Evolutionary conservation across 768 basidiomycete genomes (phyloP).

Genomic region (Coprinopsis sp.): DNA sequence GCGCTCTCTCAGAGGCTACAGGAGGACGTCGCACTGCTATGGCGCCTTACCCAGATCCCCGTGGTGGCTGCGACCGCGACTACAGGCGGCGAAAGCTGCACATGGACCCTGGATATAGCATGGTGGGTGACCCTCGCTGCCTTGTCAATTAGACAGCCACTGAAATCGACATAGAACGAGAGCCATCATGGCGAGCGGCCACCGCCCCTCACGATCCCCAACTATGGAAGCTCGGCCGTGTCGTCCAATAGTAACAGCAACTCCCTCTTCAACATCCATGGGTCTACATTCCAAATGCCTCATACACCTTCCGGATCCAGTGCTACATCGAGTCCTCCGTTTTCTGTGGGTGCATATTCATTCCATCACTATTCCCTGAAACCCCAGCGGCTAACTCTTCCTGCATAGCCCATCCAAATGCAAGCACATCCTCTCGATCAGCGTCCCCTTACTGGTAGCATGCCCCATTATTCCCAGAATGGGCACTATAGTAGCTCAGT

Average conservation of each 20-base stretch:
- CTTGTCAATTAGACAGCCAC: neutral
- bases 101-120: slow-evolving; percentile 45
- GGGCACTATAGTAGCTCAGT: slow-evolving; percentile 46
- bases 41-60: slow-evolving; percentile 44
- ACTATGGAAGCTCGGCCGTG: slow-evolving; percentile 42
- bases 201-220: slow-evolving; percentile 62
- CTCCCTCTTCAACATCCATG: slow-evolving; percentile 50
- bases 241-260: slow-evolving; percentile 36
- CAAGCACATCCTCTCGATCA: slow-evolving; percentile 51
- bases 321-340: slow-evolving; percentile 72
- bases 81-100: slow-evolving; percentile 52
- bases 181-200: slow-evolving; percentile 31
- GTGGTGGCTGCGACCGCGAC: slow-evolving; percentile 51
- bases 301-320: slow-evolving; percentile 71
- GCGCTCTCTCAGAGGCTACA: slow-evolving; percentile 50
- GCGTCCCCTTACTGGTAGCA: slow-evolving; percentile 37
- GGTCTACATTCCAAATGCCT: slow-evolving; percentile 59
- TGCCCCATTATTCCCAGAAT: slow-evolving; percentile 40
- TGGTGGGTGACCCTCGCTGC: slow-evolving; percentile 40
- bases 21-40: slow-evolving; percentile 47
- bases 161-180: slow-evolving; percentile 9
- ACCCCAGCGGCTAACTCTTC: slow-evolving; percentile 35
- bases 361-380: slow-evolving; percentile 26
- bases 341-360: slow-evolving; percentile 76
- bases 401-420: slow-evolving; percentile 62